Evolutionary conservation across 192 early-diverging fungal species (phyloP), one percentile per base, ranked within the genome.

Genomic region (Piromyces sp.): DNA sequence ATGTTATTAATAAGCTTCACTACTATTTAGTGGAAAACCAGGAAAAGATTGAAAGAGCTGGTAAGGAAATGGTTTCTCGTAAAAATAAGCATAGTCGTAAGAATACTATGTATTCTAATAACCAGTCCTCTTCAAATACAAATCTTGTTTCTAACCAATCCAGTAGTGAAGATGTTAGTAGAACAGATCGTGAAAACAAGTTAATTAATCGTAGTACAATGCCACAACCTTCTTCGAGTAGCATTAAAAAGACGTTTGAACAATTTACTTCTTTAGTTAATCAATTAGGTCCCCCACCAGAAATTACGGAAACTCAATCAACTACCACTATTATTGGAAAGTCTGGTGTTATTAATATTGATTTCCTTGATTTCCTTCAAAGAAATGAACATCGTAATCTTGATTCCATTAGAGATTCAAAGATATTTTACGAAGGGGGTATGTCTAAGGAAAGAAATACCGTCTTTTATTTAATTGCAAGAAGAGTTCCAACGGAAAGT

Each of bases 231-330:
- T 33, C 31, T 33, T 33, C 42, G 22, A 51, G 1, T 51, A 22
- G 2, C 22, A 51, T 22, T 33, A 94, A 93, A 84, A 89, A 91
- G 16, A 83, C 90, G 29, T 95, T 95, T 84, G 92, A 93, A 78
- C 93, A 93, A 79, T 89, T 98, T 3, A 94, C 94, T 9, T 94
- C 92, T 79, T 84, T 98, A 30, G 85, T 98, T 80, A 92, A 94
- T 26, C 94, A 95, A 82, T 87, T 98, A 15, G 96, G 96, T n/a
- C 92, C 94, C 58, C 93, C 94, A 13, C 90, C 95, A 15, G 93
- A 95, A 30, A 86, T 85, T n/a, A 82, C 86, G 19, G 81, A 86
- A 80, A 82, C 22, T 19, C 79, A 78, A 26, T 33, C 83, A 0
- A 82, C 83, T 26, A n/a, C 33, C 28, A 80, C 82, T 13, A 29